Base-by-base conservation (phyloP, 2,329 filamentous ascomycete genomes). In the Botrytis galanthina region DNA sequence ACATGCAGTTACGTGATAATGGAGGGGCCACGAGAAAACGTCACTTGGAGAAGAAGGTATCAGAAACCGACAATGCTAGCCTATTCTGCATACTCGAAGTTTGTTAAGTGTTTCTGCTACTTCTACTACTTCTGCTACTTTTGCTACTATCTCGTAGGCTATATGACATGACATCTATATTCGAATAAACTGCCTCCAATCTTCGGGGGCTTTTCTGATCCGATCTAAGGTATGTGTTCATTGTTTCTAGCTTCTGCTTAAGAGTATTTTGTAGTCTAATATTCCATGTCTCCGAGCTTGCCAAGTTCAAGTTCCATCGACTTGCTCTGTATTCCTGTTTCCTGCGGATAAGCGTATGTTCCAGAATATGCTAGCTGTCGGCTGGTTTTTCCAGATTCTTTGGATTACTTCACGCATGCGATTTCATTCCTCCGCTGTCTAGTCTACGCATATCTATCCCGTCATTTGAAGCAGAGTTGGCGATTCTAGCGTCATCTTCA, bases 101-200 rank as follows among this genome's bases (percentile, higher is more conserved):
- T 57, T 18, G 6, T 9, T 57, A 9, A 14, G 6, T 54, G 16
- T 5, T 29, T 54, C 8, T 57, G n/a, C 14, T 57, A 54, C 12
- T 29, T 18, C n/a, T n/a, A 14, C 14, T 54, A 29, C 12, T 29
- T 54, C 8, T 57, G n/a, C 14, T 57, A 54, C 12, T 29, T 18
- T 8, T n/a, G 14, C n/a, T 29, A 29, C 51, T 57, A 18, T 18
- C n/a, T 18, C 14, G 51, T 14, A 18, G 16, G 51, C n/a, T 29
- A 18, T 0, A 18, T 18, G n/a, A 18, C 0, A 4, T 57, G n/a
- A 32, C 18, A 29, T 29, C 7, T 5, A 1, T 14, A 29, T 16
- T n/a, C 26, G n/a, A 8, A 14, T 14, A 4, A n/a, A 51, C 26
- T 14, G 48, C 10, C 26, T 7, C 2, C 12, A 2, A 14, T 54